Conservation (phyloP, 768 basidiomycete genomes). For the Lactarius sanguifluus region DNA sequence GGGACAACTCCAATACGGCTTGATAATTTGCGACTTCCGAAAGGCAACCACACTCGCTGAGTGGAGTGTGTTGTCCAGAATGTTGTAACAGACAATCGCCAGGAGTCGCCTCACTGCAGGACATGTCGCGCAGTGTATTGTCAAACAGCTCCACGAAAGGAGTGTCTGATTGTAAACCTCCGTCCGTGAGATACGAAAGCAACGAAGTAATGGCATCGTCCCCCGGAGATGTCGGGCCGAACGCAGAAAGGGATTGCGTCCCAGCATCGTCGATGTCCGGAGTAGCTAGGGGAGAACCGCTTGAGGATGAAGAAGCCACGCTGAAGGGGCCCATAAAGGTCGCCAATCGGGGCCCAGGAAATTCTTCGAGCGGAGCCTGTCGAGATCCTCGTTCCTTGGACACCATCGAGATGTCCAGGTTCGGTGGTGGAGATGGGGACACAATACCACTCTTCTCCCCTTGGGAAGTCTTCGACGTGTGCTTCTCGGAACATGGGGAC, state of each 20-base stretch:
- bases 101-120: neutral
- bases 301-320: neutral
- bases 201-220: neutral
- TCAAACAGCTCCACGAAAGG: constrained; percentile 7
- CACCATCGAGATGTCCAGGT: neutral
- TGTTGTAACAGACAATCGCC: neutral
- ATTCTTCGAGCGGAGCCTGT: neutral
- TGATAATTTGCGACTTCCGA: constrained; percentile 54
- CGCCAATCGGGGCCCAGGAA: neutral
- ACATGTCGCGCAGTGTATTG: constrained; percentile 1
- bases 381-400: neutral
- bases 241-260: constrained; percentile 8
- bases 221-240: neutral
- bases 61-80: neutral
- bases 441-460: neutral
- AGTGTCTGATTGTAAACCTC: neutral
- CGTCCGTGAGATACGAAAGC: constrained; percentile 10
- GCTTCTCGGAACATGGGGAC: too few species aligned
- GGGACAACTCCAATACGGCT: constrained; percentile 63
- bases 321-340: neutral
- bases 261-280: neutral
- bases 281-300: neutral
- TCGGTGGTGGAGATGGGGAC: neutral
- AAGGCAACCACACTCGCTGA: constrained; percentile 56
- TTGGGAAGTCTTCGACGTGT: too few species aligned